phyloP scores from a whole-genome alignment of 768 basidiomycete genomes.

The Serendipita sp. region DNA sequence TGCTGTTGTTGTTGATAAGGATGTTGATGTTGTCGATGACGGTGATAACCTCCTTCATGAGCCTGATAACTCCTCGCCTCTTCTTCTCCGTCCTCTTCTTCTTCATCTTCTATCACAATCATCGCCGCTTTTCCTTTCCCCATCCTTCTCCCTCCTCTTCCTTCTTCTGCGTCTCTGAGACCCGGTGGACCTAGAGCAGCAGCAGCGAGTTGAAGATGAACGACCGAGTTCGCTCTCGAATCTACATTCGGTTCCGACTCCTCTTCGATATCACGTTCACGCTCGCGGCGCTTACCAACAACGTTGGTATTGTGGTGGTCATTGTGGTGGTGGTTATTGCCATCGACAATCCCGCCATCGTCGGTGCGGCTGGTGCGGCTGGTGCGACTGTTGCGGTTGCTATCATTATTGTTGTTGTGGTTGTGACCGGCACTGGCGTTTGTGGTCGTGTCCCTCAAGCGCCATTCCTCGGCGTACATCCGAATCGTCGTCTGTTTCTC shows the following conservation, averaged over 20 bases:
- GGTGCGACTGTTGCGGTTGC: no score
- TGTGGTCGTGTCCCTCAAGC: no score
- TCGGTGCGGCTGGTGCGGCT: background rate
- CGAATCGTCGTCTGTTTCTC: no score
- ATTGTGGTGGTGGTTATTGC: background rate
- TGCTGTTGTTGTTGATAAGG: background rate
- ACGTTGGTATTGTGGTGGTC: background rate
- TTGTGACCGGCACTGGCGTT: no score
- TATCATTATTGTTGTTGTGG: no score
- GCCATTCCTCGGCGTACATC: no score
- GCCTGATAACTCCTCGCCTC: background rate
- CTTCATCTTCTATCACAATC: conserved; percentile 20
- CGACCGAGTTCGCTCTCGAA: no score
- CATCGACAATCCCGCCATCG: background rate
- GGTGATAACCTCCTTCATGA: background rate
- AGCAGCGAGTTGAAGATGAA: no score
- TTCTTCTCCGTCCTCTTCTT: conserved; percentile 1
- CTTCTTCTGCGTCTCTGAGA: no score
- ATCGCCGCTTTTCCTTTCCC: conserved; percentile 35
- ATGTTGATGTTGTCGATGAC: background rate
- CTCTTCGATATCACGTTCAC: no score
- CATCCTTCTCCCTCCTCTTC: conserved; percentile 19
- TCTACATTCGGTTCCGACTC: no score
- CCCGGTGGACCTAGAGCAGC: no score
- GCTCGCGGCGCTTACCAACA: background rate